Base-by-base conservation (phyloP, 805 yeast genomes). In the Wilhelminamyces savonicus region DNA sequence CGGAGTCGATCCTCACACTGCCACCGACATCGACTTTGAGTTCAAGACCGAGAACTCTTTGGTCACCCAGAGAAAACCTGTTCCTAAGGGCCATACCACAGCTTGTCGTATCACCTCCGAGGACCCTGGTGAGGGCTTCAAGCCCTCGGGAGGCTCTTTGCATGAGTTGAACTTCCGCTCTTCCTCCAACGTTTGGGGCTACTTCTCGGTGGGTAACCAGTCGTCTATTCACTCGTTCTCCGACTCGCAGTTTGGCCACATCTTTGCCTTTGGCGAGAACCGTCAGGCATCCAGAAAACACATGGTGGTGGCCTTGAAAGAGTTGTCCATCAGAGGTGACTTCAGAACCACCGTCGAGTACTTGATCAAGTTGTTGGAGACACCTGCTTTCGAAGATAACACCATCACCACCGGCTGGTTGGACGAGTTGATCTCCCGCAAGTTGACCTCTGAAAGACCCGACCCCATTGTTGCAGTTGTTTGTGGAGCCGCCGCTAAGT, bases 81-180 rank as follows among this genome's bases (percentile, higher is more conserved):
- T 71, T 44, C 98, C 99, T 48, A 87, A 86, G 69, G 99, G 99
- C 37, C 99, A 92, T 62, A 84, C 95, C 62, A 92, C 97, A 27
- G 98, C 98, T 30, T 90, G 97, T 67, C 87, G 99, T 70, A 92
- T 92, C 59, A 92, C 98, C 21, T 85, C 96, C 10, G 99, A 92
- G 64, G 99, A 92, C 63, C 99, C 99, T 28, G 94, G 95, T 54
- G 97, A 90, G 66, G 99, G 98, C 28, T 92, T 92, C 75, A 92
- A 92, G 62, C 99, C 99, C 31, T 84, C 95, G 23, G 94, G 95
- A 53, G 99, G 99, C 67, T 77, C 87, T 31, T 72, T 92, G 63
- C 95, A 88, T 46, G 98, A 92, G 60, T 76, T 92, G 57, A 94
- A 92, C 56, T 90, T 92, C 73, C 74, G 97, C 58, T 94, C 99